Evolutionary conservation across 306 rosid genomes (phyloP), one percentile per base, ranked within the genome.

Genomic region (Trifolium fragiferum): DNA sequence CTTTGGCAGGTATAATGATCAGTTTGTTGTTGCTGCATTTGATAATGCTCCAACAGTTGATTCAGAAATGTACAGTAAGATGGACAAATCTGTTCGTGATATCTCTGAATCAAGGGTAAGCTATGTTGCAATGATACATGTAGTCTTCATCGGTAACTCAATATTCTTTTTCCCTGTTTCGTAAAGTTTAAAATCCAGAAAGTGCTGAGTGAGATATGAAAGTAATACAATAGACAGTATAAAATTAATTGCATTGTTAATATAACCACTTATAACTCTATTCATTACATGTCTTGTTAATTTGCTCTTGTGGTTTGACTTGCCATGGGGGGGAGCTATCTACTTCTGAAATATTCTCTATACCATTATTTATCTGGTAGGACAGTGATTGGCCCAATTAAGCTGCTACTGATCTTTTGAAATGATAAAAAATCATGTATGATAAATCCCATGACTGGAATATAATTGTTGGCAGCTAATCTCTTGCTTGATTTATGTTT

Each of bases 41-140:
- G 99, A 94, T 84, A 89, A 83, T 78, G 93, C 93, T 79, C 99
- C 99, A 64, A 94, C 99, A 0, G 96, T 86, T 59, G 99, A 94
- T 80, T 86, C 96, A 57, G 99, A 94, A 84, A 62, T 78, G 65
- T 90, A 84, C 77, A 57, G 79, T 76, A 94, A 92, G 84, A 53
- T 92, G 81, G 92, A 89, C 69, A 88, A 82, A 82, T 76, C 97
- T 76, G 84, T 73, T 47, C 95, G 94, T 55, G 96, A 90, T 44
- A 85, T 80, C 57, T 86, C 72, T 62, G 99, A 95, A 84, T 89
- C 99, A 66, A 89, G 82, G 88, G 99, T 92, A 76, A 78, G 89
- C 81, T 73, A 43, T 73, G 50, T 73, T 68, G 69, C 76, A 51
- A 68, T 35, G 60, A 50, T 72, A 55, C 68, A 21, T 64, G 54